Evolutionary conservation across 371 early-diverging fungal genomes (phyloP), one percentile per base, ranked within the genome.

Genomic region (Phascolomyces articulosus): DNA sequence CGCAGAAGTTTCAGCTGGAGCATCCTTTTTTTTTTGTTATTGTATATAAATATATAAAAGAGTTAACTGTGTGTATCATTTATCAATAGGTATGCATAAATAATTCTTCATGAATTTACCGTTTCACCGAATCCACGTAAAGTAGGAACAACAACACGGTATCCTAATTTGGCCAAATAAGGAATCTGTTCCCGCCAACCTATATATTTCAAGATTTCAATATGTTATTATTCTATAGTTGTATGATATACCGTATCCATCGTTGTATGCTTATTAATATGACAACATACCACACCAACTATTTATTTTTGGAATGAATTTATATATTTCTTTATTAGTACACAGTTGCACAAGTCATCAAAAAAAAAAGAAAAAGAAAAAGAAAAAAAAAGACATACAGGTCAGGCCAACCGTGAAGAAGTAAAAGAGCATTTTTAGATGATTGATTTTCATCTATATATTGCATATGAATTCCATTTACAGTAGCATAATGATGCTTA

Each of bases 321-420:
- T 20, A 41, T 10, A 18, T 47, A 18, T 47, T 47, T 11, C 47
- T 47, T 47, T 47, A 20, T 11, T 18, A 11, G 6, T 7, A 18
- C 47, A 47, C n/a, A n/a, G n/a, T n/a, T n/a, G n/a, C n/a, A n/a
- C n/a, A n/a, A n/a, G n/a, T 47, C 11, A 47, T 18, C 47, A 47
- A 47, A 18, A 7, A 47, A 47, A 18, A 47, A 47, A 47, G 18
- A 6, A 4, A 10, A 7, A 11, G 15, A 24, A 54, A 27, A 8
- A 21, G 8, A 10, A 4, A 0, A 20, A 9, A 8, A 48, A 27
- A 8, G 16, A 62, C 55, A 55, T 68, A 65, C 71, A 82, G 73
- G 51, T 92, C 93, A 0, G 93, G 93, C 76, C 90, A 92, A 9
- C 93, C 93, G 51, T 92, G 93, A 41, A 83, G 48, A n/a, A 89